A percentile compares a stretch with the other conserved stretches of the same genome.
phyloP scores from a whole-genome alignment of 1,139 yeast species.

The Sugiyamaella grinbergsii region DNA sequence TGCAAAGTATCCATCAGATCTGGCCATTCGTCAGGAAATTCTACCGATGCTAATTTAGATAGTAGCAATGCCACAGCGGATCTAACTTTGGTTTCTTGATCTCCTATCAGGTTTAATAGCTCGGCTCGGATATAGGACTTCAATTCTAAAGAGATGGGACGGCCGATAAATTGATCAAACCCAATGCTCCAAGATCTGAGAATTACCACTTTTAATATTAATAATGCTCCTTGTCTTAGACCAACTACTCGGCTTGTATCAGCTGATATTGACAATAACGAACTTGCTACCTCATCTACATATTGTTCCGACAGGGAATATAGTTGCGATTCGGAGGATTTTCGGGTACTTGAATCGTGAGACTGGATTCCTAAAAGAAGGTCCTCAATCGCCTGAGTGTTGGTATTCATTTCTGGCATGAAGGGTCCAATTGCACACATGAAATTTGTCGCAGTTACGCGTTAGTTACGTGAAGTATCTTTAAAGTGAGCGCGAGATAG shows the following conservation, averaged over 20 bases:
- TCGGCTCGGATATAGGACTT: slow-evolving; percentile 54
- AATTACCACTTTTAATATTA: slow-evolving; percentile 69
- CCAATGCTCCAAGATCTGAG: slow-evolving; percentile 85
- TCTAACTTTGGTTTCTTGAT: slow-evolving; percentile 61
- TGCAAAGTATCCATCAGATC: slow-evolving; percentile 55
- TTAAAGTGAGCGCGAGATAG: not conserved
- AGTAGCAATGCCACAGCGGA: slow-evolving; percentile 72
- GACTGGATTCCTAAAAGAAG: slow-evolving; percentile 18
- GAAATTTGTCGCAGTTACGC: slow-evolving; percentile 1
- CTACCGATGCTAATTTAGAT: slow-evolving; percentile 84
- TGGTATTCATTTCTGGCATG: slow-evolving; percentile 7
- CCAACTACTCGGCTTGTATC: not conserved
- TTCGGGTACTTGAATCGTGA: slow-evolving; percentile 14
- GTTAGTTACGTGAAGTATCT: slow-evolving; percentile 1
- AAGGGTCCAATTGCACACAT: no score
- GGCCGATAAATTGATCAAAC: slow-evolving; percentile 73
- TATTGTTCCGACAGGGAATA: slow-evolving; percentile 3
- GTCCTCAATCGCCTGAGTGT: slow-evolving; percentile 6
- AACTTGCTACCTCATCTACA: slow-evolving; percentile 6
- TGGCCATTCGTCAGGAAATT: slow-evolving; percentile 97
- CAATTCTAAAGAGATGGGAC: slow-evolving; percentile 56
- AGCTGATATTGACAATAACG: slow-evolving; percentile 4
- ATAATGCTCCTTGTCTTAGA: slow-evolving; percentile 60
- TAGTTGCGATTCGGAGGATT: slow-evolving; percentile 6
- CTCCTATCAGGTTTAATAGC: slow-evolving; percentile 56